Conservation (phyloP, 371 early-diverging fungal genomes). For the Zychaea mexicana region DNA sequence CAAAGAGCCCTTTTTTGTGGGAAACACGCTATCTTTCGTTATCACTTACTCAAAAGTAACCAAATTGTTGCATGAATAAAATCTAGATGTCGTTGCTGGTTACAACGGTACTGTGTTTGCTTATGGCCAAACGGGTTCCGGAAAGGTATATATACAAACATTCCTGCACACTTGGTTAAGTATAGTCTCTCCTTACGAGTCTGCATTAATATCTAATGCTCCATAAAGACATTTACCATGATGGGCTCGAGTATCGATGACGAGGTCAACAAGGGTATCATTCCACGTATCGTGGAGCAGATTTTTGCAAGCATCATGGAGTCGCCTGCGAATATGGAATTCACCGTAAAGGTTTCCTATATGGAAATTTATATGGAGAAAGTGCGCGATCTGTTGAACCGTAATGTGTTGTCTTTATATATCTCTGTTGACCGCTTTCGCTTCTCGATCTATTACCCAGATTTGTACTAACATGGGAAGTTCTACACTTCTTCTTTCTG, state of each 20-base stretch:
- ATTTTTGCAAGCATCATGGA: constrained; percentile 82
- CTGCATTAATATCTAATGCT: too few species aligned
- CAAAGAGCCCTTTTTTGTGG: too few species aligned
- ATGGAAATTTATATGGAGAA: constrained; percentile 99
- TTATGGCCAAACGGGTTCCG: constrained; percentile 94
- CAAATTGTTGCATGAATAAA: too few species aligned
- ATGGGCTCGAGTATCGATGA: constrained; percentile 70
- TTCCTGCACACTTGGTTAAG: too few species aligned
- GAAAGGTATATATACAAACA: constrained; percentile 98
- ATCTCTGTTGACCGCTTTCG: not conserved
- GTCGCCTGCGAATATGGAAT: constrained; percentile 83
- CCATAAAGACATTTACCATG: not conserved
- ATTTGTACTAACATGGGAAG: not conserved
- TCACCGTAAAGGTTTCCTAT: constrained; percentile 87
- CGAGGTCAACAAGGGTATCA: constrained; percentile 80
- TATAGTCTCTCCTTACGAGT: too few species aligned
- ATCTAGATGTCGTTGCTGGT: constrained; percentile 44
- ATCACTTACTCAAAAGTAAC: too few species aligned
- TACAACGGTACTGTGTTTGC: constrained; percentile 96
- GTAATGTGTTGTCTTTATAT: constrained; percentile 31
- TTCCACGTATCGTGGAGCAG: constrained; percentile 87
- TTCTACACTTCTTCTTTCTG: not conserved
- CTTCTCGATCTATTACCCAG: too few species aligned
- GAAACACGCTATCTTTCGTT: not conserved
- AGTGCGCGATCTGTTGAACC: constrained; percentile 90